Conservation (phyloP, 805 yeast species). For the Metschnikowia shivogae region DNA sequence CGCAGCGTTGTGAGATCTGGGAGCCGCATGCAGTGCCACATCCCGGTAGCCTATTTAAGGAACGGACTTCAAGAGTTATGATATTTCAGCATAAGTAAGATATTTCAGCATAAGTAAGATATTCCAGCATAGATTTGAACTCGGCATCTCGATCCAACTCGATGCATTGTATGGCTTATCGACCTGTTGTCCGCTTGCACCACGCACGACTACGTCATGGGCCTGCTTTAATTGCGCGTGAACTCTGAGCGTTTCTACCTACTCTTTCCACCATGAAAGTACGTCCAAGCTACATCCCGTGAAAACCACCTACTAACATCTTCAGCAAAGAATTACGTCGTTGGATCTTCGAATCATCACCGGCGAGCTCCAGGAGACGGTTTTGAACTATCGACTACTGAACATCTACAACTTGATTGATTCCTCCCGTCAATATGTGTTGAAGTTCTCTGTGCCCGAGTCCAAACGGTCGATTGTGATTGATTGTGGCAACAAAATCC, state of each 20-base stretch:
- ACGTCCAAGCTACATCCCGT: neutral
- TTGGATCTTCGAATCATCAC: constrained; percentile 73
- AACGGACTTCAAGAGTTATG: no score
- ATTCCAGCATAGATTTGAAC: no score
- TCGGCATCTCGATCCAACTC: no score
- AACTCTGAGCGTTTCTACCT: neutral
- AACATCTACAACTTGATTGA: constrained; percentile 80
- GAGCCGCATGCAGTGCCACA: neutral
- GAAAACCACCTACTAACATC: neutral
- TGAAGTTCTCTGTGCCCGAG: constrained; percentile 81
- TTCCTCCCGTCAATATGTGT: constrained; percentile 65
- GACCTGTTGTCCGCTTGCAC: neutral
- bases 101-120: no score
- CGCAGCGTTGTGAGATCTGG: neutral
- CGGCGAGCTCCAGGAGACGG: constrained; percentile 53
- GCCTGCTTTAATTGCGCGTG: constrained; percentile 1
- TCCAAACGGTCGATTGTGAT: constrained; percentile 70
- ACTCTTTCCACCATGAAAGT: constrained; percentile 3
- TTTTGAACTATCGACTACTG: constrained; percentile 68
- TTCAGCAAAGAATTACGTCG: constrained; percentile 79
- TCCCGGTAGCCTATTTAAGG: no score
- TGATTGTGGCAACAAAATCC: constrained; percentile 83
- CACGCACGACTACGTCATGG: constrained; percentile 1
- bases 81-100: no score
- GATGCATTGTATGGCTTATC: no score